Evolutionary conservation across 805 yeast species (phyloP).

Genomic region (Cyberlindnera lachancei): DNA sequence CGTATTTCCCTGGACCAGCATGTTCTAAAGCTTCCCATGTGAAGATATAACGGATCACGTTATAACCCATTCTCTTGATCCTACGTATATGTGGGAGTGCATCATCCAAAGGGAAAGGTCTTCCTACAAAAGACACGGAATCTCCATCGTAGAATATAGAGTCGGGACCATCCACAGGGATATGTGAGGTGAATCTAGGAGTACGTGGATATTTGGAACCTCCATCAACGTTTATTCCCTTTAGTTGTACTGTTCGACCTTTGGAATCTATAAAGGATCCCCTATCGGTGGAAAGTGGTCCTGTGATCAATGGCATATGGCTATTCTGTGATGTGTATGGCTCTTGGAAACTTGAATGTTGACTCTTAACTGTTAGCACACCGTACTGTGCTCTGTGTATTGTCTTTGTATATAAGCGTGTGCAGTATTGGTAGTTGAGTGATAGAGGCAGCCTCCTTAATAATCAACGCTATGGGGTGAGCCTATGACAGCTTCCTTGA

Average conservation of each 20-base stretch:
- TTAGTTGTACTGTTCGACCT: conserved; percentile 56
- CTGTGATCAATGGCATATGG: background rate
- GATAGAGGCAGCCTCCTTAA: too few relatives aligned
- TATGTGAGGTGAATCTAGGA: conserved; percentile 40
- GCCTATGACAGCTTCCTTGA: too few relatives aligned
- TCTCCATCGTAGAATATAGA: conserved; percentile 63
- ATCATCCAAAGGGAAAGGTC: conserved; percentile 73
- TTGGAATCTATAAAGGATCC: conserved; percentile 53
- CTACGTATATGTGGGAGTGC: conserved; percentile 62
- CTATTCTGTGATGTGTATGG: too few relatives aligned
- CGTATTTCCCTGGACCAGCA: conserved; percentile 77
- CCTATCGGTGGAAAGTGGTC: conserved; percentile 2
- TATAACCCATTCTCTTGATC: conserved; percentile 76
- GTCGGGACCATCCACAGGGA: conserved; percentile 22
- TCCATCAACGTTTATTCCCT: conserved; percentile 80
- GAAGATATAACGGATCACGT: conserved; percentile 64
- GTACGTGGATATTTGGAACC: conserved; percentile 59
- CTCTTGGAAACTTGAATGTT: too few relatives aligned
- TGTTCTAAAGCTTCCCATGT: conserved; percentile 96
- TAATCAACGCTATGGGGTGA: too few relatives aligned
- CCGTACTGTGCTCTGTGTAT: too few relatives aligned
- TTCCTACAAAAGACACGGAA: conserved; percentile 69
- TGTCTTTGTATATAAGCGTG: too few relatives aligned
- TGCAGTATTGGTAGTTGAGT: too few relatives aligned
- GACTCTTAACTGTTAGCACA: too few relatives aligned